phyloP scores from a whole-genome alignment of 2,329 filamentous ascomycete genomes.

The Colletotrichum scovillei region DNA sequence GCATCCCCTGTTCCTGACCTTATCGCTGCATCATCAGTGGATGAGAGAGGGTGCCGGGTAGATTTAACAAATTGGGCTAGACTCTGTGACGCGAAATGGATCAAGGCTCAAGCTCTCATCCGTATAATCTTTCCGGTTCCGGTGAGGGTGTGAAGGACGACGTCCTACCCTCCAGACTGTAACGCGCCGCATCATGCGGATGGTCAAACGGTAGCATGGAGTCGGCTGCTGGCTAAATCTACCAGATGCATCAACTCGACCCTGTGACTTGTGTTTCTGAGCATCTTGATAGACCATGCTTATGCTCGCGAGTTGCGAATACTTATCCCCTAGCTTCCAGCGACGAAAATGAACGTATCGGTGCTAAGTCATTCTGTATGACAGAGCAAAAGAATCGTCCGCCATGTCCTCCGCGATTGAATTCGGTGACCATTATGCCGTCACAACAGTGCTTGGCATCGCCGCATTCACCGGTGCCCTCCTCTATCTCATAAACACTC shows the following conservation, averaged over 20 bases:
- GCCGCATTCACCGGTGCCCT: slow-evolving; percentile 4
- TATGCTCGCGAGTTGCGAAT: background rate
- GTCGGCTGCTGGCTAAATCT: background rate
- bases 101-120: slow-evolving; percentile 6
- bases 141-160: background rate
- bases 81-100: background rate
- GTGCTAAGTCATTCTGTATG: background rate
- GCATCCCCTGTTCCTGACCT: slow-evolving; percentile 8
- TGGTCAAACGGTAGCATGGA: background rate
- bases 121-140: slow-evolving; percentile 29
- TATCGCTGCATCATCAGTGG: slow-evolving; percentile 15
- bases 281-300: slow-evolving; percentile 2
- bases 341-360: background rate
- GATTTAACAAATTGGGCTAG: slow-evolving; percentile 30
- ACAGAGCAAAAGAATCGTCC: background rate
- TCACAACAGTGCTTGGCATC: slow-evolving; percentile 1
- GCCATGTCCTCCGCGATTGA: slow-evolving; percentile 8
- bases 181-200: background rate
- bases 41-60: slow-evolving; percentile 4
- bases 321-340: background rate
- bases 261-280: background rate
- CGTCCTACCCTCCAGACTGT: background rate
- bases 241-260: background rate
- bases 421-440: background rate
- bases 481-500: slow-evolving; percentile 5